Conservation (phyloP, 768 basidiomycete species). For the Lyophyllum semitale region DNA sequence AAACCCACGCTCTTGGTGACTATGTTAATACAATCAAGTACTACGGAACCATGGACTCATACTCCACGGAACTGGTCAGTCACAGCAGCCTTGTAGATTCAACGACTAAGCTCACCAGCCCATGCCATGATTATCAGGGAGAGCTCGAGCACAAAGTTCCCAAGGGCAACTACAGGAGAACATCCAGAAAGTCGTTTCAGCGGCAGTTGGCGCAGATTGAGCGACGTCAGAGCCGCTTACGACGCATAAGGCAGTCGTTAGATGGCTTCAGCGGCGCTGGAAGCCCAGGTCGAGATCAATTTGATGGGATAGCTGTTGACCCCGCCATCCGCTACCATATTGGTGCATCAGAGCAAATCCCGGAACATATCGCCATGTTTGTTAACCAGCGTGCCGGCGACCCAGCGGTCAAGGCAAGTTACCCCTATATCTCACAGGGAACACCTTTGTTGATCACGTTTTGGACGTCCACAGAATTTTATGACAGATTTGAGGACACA, state of each 20-base stretch:
- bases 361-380: background rate
- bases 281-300: background rate
- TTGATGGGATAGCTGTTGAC: background rate
- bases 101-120: too few relatives aligned
- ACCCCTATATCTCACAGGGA: background rate
- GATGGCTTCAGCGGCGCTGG: background rate
- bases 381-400: background rate
- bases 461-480: background rate
- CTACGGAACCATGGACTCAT: constrained; percentile 34
- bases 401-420: background rate
- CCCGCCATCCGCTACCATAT: background rate
- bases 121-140: background rate
- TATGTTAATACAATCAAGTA: constrained; percentile 20
- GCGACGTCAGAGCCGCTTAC: background rate
- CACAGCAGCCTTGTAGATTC: background rate
- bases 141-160: constrained; percentile 3
- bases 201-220: background rate
- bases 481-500: background rate
- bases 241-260: background rate
- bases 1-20: constrained; percentile 31
- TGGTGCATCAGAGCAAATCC: background rate
- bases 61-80: constrained; percentile 30
- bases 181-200: background rate
- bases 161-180: background rate
- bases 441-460: background rate